These are phyloP conservation scores for Apostasia shenzhenica DNA, from an alignment of 106 monocot species.

Conservation along the genomic window DNA sequence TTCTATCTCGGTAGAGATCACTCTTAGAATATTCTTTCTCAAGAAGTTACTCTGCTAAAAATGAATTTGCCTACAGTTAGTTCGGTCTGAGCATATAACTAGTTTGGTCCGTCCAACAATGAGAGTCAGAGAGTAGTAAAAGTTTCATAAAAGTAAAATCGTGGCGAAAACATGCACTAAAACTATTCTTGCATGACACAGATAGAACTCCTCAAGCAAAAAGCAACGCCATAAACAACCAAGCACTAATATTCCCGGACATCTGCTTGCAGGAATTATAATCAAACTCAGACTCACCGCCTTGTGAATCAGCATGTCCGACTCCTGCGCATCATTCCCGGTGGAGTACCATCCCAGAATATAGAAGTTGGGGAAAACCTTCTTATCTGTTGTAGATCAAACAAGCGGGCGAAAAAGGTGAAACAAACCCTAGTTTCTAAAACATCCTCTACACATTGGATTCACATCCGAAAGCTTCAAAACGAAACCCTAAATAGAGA, in stretches of 20 bases:
- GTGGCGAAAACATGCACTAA: too few species aligned
- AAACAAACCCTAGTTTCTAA: slow-evolving; percentile 1
- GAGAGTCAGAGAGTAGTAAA: neutral
- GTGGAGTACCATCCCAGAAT: slow-evolving; percentile 96
- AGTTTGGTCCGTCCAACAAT: neutral
- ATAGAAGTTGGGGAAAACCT: slow-evolving; percentile 88
- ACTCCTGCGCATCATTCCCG: slow-evolving; percentile 80
- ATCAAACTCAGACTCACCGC: slow-evolving; percentile 36
- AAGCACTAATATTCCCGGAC: too few species aligned
- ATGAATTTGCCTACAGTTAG: too few species aligned
- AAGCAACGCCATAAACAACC: too few species aligned
- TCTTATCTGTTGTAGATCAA: slow-evolving; percentile 61
- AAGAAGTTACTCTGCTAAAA: too few species aligned
- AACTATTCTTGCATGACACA: too few species aligned
- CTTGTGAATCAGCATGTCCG: slow-evolving; percentile 92
- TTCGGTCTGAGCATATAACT: neutral
- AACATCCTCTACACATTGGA: neutral
- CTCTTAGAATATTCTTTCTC: too few species aligned
- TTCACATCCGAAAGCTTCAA: neutral
- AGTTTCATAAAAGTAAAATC: too few species aligned
- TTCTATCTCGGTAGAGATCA: too few species aligned
- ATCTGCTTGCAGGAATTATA: neutral
- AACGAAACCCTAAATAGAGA: slow-evolving; percentile 5
- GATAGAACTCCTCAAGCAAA: too few species aligned
- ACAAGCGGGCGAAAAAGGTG: neutral